These are phyloP conservation scores for Millerozyma acaciae DNA, from an alignment of 805 yeast species.

Conservation along the genomic window DNA sequence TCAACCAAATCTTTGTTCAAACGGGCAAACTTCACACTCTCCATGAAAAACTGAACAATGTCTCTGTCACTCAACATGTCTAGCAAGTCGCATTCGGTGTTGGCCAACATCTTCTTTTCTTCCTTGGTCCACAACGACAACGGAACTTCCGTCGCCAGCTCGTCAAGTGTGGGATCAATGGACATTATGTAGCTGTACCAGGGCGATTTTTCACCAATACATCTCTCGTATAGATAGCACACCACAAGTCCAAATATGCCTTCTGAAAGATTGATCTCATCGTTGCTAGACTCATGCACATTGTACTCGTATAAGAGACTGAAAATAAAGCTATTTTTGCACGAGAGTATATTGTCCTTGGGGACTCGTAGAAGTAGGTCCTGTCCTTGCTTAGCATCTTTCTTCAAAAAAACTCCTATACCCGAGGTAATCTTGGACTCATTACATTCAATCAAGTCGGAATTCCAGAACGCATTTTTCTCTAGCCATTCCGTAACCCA, in stretches of 20 bases:
- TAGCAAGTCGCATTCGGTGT: conserved; percentile 59
- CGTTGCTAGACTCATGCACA: conserved; percentile 39
- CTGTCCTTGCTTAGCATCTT: conserved; percentile 23
- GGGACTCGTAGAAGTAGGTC: conserved; percentile 54
- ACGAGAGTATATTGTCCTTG: conserved; percentile 55
- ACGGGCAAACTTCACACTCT: conserved; percentile 41
- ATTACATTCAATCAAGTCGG: conserved; percentile 15
- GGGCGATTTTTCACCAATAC: conserved; percentile 62
- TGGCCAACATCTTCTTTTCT: conserved; percentile 46
- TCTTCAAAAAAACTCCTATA: conserved; percentile 64
- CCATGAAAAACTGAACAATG: conserved; percentile 34
- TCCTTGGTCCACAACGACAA: conserved; percentile 61
- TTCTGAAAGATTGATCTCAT: conserved; percentile 30
- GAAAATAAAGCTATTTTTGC: conserved; percentile 57
- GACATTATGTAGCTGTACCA: conserved; percentile 68
- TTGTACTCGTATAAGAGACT: conserved; percentile 60
- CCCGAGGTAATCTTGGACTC: conserved; percentile 48
- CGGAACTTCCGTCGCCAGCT: conserved; percentile 41
- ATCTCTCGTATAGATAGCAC: conserved; percentile 68
- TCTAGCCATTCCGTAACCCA: conserved; percentile 44
- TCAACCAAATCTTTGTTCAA: conserved; percentile 20
- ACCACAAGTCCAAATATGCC: conserved; percentile 68
- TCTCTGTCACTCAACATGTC: conserved; percentile 55
- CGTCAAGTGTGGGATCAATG: conserved; percentile 35
- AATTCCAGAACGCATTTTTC: conserved; percentile 52